Evolutionary conservation across 805 yeast species (phyloP).

Genomic region (Spathaspora arborariae): DNA sequence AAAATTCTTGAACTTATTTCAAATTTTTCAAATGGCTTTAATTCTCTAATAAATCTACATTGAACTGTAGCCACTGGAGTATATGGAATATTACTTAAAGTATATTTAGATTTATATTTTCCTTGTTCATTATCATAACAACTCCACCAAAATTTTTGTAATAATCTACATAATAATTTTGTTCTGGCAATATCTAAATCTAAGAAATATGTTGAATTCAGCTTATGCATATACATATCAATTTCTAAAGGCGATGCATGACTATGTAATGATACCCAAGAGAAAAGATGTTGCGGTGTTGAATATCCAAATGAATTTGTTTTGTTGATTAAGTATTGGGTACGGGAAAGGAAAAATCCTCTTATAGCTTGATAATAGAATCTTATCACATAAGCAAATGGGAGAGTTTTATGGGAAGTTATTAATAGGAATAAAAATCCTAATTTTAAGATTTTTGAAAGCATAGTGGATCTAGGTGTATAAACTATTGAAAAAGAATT

Average conservation of each 20-base stretch:
- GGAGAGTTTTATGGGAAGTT: constrained; percentile 59
- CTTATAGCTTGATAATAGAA: constrained; percentile 50
- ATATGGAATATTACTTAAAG: constrained; percentile 46
- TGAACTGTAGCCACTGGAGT: constrained; percentile 75
- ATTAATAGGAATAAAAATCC: constrained; percentile 19
- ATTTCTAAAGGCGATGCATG: constrained; percentile 75
- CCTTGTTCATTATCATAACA: constrained; percentile 37
- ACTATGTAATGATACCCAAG: constrained; percentile 40
- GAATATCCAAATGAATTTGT: constrained; percentile 32
- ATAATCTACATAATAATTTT: constrained; percentile 50
- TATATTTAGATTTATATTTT: constrained; percentile 22
- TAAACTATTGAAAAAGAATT: too few species aligned
- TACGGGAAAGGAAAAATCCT: constrained; percentile 37
- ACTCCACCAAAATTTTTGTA: constrained; percentile 52
- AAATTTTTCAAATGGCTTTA: constrained; percentile 62
- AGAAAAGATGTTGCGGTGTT: constrained; percentile 36
- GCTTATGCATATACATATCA: constrained; percentile 84
- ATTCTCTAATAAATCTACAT: constrained; percentile 66
- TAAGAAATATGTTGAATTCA: constrained; percentile 77
- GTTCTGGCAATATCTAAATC: constrained; percentile 81
- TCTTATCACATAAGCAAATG: constrained; percentile 61
- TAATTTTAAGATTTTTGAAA: constrained; percentile 6
- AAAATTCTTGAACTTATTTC: constrained; percentile 54
- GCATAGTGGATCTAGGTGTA: constrained; percentile 2
- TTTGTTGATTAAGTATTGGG: constrained; percentile 16